Percentiles rank a stretch among this genome's conserved stretches.
Evolutionary conservation across 1,139 yeast species (phyloP).

Genomic region (Pichia sp.): DNA sequence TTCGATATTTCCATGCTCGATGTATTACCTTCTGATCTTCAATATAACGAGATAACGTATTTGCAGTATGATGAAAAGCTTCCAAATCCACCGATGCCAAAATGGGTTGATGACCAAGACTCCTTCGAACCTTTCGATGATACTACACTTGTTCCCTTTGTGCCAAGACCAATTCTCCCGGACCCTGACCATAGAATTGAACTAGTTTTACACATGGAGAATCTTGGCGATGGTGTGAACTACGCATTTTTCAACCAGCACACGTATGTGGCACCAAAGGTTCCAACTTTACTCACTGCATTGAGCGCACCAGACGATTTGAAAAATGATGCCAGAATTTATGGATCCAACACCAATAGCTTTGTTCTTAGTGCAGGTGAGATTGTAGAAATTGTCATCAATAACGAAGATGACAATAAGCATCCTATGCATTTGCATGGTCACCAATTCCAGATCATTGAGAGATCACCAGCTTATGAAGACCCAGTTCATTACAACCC

Average conservation of each 20-base stretch:
- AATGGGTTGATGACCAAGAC: conserved; percentile 18
- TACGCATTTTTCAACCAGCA: conserved; percentile 71
- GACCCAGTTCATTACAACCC: conserved; percentile 48
- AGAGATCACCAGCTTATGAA: conserved; percentile 47
- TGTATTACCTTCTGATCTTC: conserved; percentile 42
- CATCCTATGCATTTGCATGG: conserved; percentile 86
- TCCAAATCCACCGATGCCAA: conserved; percentile 15
- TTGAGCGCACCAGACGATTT: conserved; percentile 43
- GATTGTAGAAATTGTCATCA: conserved; percentile 58
- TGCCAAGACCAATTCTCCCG: conserved; percentile 35
- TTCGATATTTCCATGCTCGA: conserved; percentile 66
- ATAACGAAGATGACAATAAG: conserved; percentile 66
- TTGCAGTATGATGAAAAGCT: conserved; percentile 39
- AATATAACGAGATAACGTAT: conserved; percentile 47
- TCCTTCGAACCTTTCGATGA: conserved; percentile 41
- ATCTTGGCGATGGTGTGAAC: conserved; percentile 63
- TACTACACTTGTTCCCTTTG: conserved; percentile 44
- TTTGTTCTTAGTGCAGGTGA: conserved; percentile 56
- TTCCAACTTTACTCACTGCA: conserved; percentile 58
- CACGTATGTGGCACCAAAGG: conserved; percentile 55
- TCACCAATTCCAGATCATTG: conserved; percentile 62
- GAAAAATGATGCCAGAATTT: conserved; percentile 42
- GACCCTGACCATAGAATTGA: conserved; percentile 57
- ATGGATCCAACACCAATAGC: conserved; percentile 63
- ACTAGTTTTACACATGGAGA: conserved; percentile 57